Evolutionary conservation across 176 grass and related monocot genomes (phyloP).

Genomic region (Otatea glauca): DNA sequence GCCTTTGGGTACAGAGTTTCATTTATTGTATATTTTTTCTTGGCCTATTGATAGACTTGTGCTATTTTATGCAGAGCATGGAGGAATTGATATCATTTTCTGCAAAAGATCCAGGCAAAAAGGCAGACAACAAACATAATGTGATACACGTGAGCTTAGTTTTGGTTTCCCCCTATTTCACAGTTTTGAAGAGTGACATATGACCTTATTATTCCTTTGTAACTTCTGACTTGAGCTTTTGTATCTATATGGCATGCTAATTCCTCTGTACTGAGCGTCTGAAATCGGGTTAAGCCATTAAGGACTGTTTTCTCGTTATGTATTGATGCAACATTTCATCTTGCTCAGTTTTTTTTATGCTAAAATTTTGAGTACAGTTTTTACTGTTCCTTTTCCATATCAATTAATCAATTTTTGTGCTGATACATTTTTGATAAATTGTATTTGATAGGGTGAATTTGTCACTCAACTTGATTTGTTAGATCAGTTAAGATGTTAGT

Average conservation of each 20-base stretch:
- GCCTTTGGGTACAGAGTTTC: neutral
- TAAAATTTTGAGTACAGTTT: neutral
- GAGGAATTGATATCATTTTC: constrained; percentile 80
- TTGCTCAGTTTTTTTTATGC: neutral
- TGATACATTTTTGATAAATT: neutral
- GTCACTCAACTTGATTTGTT: constrained; percentile 1
- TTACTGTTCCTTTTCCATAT: constrained; percentile 1
- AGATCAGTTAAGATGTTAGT: neutral
- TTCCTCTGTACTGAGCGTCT: neutral
- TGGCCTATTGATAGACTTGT: constrained; percentile 18
- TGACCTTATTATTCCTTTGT: constrained; percentile 19
- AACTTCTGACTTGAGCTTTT: constrained; percentile 16
- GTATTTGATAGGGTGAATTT: constrained; percentile 17
- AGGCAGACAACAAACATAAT: constrained; percentile 42
- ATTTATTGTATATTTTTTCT: constrained; percentile 29
- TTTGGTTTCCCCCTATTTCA: neutral
- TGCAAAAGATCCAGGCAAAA: constrained; percentile 56
- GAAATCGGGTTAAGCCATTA: neutral
- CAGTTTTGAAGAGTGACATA: neutral
- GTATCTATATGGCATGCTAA: constrained; percentile 22
- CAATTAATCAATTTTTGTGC: constrained; percentile 19
- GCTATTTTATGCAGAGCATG: constrained; percentile 70
- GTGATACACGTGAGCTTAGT: constrained; percentile 52
- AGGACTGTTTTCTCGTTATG: constrained; percentile 12
- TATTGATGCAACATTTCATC: neutral